Percentiles rank a stretch among this genome's conserved stretches.
Evolutionary conservation across 176 grass and related monocot genomes (phyloP).

Genomic region (Carex parvula): DNA sequence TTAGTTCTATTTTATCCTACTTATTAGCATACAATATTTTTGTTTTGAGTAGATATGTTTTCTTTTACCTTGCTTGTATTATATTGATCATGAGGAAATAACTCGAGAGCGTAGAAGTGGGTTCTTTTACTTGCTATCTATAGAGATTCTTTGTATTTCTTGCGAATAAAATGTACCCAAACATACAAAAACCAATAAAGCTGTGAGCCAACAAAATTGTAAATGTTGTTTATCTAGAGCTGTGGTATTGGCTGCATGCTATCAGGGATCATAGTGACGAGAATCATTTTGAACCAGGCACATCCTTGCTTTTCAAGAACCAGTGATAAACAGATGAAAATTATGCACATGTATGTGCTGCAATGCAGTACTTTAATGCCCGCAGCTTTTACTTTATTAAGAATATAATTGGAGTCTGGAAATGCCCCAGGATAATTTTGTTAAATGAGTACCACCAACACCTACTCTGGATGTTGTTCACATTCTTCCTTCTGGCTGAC

Average conservation of each 20-base stretch:
- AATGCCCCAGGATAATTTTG: neutral
- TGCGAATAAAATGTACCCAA: neutral
- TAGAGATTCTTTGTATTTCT: neutral
- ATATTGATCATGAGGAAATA: neutral
- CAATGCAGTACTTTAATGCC: neutral
- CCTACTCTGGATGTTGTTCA: neutral
- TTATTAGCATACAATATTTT: slow-evolving; percentile 3
- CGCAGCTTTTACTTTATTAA: neutral
- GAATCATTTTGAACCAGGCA: neutral
- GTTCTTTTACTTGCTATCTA: neutral
- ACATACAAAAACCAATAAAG: neutral
- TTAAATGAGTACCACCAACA: neutral
- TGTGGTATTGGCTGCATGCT: neutral
- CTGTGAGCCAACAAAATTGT: neutral
- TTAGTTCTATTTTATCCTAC: slow-evolving; percentile 26
- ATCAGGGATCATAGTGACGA: neutral
- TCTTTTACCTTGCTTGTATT: neutral
- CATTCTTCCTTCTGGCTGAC: neutral
- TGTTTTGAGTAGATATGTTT: neutral
- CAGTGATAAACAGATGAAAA: neutral
- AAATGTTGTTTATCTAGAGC: neutral
- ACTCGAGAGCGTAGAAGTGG: neutral
- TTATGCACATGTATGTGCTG: neutral
- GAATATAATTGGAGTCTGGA: neutral
- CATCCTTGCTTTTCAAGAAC: neutral